Evolutionary conservation across 257 asterid genomes (phyloP), one percentile per base, ranked within the genome.

Genomic region (Mitragyna speciosa): DNA sequence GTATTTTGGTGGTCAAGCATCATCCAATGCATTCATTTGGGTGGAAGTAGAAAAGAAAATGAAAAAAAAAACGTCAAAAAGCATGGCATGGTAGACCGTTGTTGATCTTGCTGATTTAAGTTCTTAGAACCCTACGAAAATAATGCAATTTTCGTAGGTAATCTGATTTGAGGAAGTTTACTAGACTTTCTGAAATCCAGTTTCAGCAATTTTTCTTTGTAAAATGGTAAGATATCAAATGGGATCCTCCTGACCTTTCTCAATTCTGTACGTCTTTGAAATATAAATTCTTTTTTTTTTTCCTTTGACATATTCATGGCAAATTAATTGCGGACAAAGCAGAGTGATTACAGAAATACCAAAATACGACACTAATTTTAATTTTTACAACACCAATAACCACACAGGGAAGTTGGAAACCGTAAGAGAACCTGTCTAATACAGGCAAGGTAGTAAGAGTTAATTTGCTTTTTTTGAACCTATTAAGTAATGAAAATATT

Each of bases 131-230:
- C 59, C 58, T 20, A 71, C 30, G 45, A 52, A 68, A 67, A 48
- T 77, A 22, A 43, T 78, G 75, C 69, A 67, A 69, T 54, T 36
- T n/a, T 47, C 36, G 43, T 4, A 76, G 66, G 58, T 48, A 30
- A 2, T 11, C 66, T 30, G 30, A 54, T 49, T 66, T 58, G 33
- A 68, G 81, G 51, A 70, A 67, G 66, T 0, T 49, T 47, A 2
- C 33, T 15, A 20, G 51, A 67, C 41, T 66, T 65, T 72, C 77
- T 73, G 45, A 51, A 73, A 17, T 63, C 48, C 6, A 54, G 61
- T 51, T 47, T 65, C 19, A 2, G 41, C 17, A 28, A 14, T 31
- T 67, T 0, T 31, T 16, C n/a, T 67, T 31, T 20, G 61, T 30
- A 30, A 31, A 65, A 65, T 65, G 43, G 19, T 43, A 0, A 14